Percentiles rank a stretch among this genome's conserved stretches.
Evolutionary conservation across 2,329 filamentous ascomycete species (phyloP).

Genomic region (Berkeleyomyces basicola): DNA sequence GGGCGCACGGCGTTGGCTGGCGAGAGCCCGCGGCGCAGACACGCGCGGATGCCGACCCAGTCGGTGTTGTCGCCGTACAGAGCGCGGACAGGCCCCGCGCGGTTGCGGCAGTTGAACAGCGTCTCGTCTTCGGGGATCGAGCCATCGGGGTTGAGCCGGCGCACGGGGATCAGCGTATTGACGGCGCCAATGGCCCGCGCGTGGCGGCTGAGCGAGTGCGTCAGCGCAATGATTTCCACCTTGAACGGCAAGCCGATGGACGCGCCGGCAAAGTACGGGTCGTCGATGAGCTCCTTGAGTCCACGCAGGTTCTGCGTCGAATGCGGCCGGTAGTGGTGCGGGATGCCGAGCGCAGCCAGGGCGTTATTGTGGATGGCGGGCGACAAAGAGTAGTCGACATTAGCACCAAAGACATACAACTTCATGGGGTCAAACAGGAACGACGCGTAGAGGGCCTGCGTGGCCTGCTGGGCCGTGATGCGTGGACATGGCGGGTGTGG

Average conservation of each 20-base stretch:
- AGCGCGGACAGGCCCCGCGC: slow-evolving; percentile 48
- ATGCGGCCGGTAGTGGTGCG: slow-evolving; percentile 48
- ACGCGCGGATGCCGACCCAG: slow-evolving; percentile 64
- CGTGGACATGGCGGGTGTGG: slow-evolving; percentile 12
- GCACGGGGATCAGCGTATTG: slow-evolving; percentile 59
- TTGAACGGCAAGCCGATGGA: slow-evolving; percentile 62
- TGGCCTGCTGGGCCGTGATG: slow-evolving; percentile 46
- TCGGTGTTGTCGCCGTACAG: slow-evolving; percentile 69
- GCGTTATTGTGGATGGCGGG: slow-evolving; percentile 65
- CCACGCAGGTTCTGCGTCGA: slow-evolving; percentile 46
- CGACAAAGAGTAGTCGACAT: slow-evolving; percentile 55
- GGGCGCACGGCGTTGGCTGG: slow-evolving; percentile 50
- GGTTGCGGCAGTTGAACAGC: slow-evolving; percentile 27
- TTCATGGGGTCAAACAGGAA: slow-evolving; percentile 54
- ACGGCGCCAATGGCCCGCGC: slow-evolving; percentile 60
- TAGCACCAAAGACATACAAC: slow-evolving; percentile 58
- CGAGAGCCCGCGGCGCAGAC: slow-evolving; percentile 53
- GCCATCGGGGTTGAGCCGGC: slow-evolving; percentile 39
- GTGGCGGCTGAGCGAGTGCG: slow-evolving; percentile 54
- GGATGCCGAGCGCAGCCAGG: slow-evolving; percentile 49
- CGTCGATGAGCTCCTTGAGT: slow-evolving; percentile 45
- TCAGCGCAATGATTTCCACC: slow-evolving; percentile 50
- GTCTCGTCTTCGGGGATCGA: slow-evolving; percentile 31
- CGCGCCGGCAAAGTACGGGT: slow-evolving; percentile 53
- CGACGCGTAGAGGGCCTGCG: slow-evolving; percentile 46